These are phyloP conservation scores for Erythrobasidium hasegawianum DNA, from an alignment of 1,284 basidiomycete species.

Conservation along the genomic window DNA sequence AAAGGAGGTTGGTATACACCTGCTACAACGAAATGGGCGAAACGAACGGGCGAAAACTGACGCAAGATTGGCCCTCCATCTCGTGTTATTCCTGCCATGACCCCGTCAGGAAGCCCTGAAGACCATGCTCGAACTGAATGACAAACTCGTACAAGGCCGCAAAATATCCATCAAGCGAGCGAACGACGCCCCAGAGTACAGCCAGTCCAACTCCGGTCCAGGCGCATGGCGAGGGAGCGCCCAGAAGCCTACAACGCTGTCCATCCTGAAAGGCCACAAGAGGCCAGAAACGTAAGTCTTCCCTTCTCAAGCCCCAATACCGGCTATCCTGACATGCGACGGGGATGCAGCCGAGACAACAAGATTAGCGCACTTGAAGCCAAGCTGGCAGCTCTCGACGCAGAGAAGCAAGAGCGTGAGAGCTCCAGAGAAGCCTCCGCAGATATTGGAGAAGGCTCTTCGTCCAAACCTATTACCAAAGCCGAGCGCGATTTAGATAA, in stretches of 20 bases:
- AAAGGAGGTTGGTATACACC: constrained; percentile 66
- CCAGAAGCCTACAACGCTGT: constrained; percentile 76
- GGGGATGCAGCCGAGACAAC: constrained; percentile 61
- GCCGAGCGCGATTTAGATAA: neutral
- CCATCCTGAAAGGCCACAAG: constrained; percentile 70
- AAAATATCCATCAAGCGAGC: constrained; percentile 85
- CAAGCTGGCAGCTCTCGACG: constrained; percentile 10
- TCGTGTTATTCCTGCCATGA: constrained; percentile 22
- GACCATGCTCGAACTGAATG: constrained; percentile 70
- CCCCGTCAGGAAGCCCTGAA: constrained; percentile 70
- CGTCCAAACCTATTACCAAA: neutral
- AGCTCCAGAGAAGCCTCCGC: constrained; percentile 2
- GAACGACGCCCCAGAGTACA: constrained; percentile 50
- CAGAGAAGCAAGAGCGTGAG: constrained; percentile 12
- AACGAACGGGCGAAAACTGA: neutral
- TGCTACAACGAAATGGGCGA: no score
- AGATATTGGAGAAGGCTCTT: neutral
- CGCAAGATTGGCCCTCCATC: constrained; percentile 12
- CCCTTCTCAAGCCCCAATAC: neutral
- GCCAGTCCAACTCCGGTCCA: constrained; percentile 41
- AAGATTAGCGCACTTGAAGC: constrained; percentile 96
- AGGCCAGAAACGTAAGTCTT: constrained; percentile 61
- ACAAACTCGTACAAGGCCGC: constrained; percentile 75
- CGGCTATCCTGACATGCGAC: neutral
- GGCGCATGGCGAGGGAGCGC: constrained; percentile 51